These are phyloP conservation scores for Exophiala calicioides DNA, from an alignment of 2,329 filamentous ascomycete genomes.

Conservation along the genomic window DNA sequence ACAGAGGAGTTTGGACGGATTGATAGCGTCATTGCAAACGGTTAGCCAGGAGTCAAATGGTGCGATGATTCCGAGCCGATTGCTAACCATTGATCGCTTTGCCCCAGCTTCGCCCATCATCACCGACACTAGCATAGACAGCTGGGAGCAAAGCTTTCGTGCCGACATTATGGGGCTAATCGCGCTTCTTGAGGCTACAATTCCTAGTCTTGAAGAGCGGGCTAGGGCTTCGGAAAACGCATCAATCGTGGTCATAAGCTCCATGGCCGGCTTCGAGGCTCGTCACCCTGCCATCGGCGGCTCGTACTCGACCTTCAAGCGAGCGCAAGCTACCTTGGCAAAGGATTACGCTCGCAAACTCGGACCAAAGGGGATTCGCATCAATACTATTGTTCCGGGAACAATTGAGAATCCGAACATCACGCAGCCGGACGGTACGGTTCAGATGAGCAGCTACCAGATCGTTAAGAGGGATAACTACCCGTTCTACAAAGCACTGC, in stretches of 20 bases:
- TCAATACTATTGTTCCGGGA: not conserved
- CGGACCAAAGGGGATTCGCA: not conserved
- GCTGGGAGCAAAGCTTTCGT: not conserved
- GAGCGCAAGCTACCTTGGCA: not conserved
- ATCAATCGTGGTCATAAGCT: not conserved
- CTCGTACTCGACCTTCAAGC: conserved; percentile 1
- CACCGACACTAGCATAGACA: too few species aligned
- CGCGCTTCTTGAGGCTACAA: not conserved
- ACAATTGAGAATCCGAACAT: not conserved
- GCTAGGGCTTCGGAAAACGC: not conserved
- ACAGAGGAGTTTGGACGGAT: too few species aligned
- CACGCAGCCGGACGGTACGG: conserved; percentile 1
- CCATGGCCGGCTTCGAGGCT: not conserved
- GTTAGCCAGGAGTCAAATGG: too few species aligned
- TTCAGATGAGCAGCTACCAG: not conserved
- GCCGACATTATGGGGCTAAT: conserved; percentile 1
- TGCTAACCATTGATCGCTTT: too few species aligned
- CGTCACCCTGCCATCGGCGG: not conserved
- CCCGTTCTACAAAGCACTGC: too few species aligned
- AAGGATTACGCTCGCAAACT: not conserved
- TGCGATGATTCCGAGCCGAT: too few species aligned
- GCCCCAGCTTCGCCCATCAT: too few species aligned
- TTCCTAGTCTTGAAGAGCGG: not conserved
- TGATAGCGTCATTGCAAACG: too few species aligned
- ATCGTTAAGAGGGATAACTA: too few species aligned